Percentiles rank a stretch among this genome's conserved stretches.
Evolutionary conservation across 2,329 filamentous ascomycete genomes (phyloP).

Genomic region (Ophiosphaerella korrae): DNA sequence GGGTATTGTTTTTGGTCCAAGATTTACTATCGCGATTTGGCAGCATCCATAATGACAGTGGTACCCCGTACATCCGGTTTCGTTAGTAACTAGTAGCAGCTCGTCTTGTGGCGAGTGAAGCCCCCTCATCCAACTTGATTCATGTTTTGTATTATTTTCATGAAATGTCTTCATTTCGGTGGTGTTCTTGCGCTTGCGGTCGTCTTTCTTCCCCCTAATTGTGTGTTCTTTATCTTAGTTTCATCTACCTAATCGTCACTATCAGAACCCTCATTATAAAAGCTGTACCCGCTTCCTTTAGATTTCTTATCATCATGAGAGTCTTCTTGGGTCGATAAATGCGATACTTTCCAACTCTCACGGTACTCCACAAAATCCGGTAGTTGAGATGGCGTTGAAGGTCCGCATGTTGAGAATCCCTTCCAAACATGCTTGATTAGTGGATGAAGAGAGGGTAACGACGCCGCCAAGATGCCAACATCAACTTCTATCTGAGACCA

Average conservation of each 20-base stretch:
- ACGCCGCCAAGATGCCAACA: slow-evolving; percentile 33
- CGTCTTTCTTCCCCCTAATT: neutral
- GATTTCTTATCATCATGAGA: slow-evolving; percentile 7
- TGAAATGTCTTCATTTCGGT: no score
- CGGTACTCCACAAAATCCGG: slow-evolving; percentile 21
- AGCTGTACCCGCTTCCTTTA: slow-evolving; percentile 2
- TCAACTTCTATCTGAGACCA: slow-evolving; percentile 42
- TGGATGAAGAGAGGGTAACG: slow-evolving; percentile 32
- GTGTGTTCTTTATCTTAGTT: slow-evolving; percentile 5
- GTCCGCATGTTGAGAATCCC: slow-evolving; percentile 7
- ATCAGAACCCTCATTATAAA: slow-evolving; percentile 21
- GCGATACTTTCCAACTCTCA: slow-evolving; percentile 10
- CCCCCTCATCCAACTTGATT: no score
- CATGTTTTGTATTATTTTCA: no score
- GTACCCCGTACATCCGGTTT: no score
- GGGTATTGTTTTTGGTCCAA: no score
- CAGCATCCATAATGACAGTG: no score
- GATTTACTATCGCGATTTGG: no score
- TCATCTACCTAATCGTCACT: slow-evolving; percentile 9
- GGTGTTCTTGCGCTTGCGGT: neutral
- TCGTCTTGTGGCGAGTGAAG: no score
- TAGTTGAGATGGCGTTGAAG: slow-evolving; percentile 17
- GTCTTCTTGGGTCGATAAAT: neutral
- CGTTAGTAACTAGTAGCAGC: no score
- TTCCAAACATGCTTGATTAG: slow-evolving; percentile 28